phyloP scores from a whole-genome alignment of 2,329 filamentous ascomycete species.

The Hypoxylon sp. region DNA sequence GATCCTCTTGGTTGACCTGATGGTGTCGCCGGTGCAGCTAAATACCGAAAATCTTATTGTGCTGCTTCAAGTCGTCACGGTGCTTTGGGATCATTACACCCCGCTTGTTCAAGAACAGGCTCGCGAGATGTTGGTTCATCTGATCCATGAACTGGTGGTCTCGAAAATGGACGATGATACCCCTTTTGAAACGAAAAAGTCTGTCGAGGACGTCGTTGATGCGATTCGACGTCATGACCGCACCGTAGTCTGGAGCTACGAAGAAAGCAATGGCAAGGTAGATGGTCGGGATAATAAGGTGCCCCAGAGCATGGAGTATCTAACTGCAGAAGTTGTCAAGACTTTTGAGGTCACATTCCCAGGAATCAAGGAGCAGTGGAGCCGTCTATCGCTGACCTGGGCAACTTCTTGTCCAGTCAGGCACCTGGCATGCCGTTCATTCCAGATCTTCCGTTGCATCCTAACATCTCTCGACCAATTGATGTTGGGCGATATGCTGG shows the following conservation, averaged over 20 bases:
- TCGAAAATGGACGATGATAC: conserved; percentile 75
- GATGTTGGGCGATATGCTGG: conserved; percentile 98
- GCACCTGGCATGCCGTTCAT: conserved; percentile 94
- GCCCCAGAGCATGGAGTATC: conserved; percentile 83
- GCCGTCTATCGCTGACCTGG: conserved; percentile 89
- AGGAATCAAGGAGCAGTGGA: conserved; percentile 90
- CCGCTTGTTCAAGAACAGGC: conserved; percentile 95
- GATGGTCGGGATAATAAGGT: conserved; percentile 81
- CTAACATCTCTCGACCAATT: conserved; percentile 87
- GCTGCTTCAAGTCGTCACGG: conserved; percentile 87
- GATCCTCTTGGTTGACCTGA: conserved; percentile 92
- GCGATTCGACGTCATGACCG: conserved; percentile 84
- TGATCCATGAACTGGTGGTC: conserved; percentile 95
- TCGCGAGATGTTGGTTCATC: conserved; percentile 95
- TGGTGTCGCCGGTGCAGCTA: conserved; percentile 89
- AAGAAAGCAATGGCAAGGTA: conserved; percentile 84
- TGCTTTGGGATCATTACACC: conserved; percentile 98
- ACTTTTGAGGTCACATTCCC: conserved; percentile 88
- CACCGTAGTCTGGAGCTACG: conserved; percentile 91
- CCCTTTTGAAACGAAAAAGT: conserved; percentile 68
- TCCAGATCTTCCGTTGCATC: conserved; percentile 96
- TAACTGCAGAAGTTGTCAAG: conserved; percentile 82
- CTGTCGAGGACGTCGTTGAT: conserved; percentile 89
- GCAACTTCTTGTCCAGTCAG: conserved; percentile 95
- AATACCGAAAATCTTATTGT: conserved; percentile 82